A percentile compares a stretch with the other conserved stretches of the same genome.
phyloP scores from a whole-genome alignment of 768 basidiomycete species.

The Suillus americanus region DNA sequence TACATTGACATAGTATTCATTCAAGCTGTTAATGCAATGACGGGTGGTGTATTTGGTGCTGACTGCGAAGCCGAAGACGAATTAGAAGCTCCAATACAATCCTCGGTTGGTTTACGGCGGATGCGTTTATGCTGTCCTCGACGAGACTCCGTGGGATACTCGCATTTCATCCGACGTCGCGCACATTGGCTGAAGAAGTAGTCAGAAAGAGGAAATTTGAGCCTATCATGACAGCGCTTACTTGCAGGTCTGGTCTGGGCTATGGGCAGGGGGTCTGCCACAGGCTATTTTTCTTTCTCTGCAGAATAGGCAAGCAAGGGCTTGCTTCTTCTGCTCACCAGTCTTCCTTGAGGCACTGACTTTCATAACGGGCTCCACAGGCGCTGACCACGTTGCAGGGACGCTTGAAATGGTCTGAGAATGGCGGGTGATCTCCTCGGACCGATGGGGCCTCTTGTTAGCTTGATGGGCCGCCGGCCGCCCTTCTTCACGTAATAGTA shows the following conservation, averaged over 20 bases:
- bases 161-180: conserved; percentile 45
- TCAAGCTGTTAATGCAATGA: neutral
- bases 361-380: conserved; percentile 33
- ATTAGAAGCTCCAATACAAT: conserved; percentile 17
- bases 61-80: neutral
- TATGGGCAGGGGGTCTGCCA: conserved; percentile 40
- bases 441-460: conserved; percentile 30
- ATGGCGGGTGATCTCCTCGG: conserved; percentile 31
- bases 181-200: conserved; percentile 42
- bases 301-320: conserved; percentile 48
- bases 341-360: conserved; percentile 27
- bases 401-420: conserved; percentile 23
- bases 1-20: neutral
- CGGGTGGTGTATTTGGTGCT: conserved; percentile 1
- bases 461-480: conserved; percentile 17
- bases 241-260: conserved; percentile 45
- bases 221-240: conserved; percentile 24
- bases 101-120: conserved; percentile 31
- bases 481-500: conserved; percentile 26
- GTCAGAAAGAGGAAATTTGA: conserved; percentile 16
- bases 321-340: conserved; percentile 44
- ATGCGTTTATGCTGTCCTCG: conserved; percentile 45
- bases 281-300: conserved; percentile 52
- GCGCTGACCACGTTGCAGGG: conserved; percentile 32
- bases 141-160: conserved; percentile 49